phyloP scores from a whole-genome alignment of 768 basidiomycete genomes.

The Vishniacozyma victoriae region DNA sequence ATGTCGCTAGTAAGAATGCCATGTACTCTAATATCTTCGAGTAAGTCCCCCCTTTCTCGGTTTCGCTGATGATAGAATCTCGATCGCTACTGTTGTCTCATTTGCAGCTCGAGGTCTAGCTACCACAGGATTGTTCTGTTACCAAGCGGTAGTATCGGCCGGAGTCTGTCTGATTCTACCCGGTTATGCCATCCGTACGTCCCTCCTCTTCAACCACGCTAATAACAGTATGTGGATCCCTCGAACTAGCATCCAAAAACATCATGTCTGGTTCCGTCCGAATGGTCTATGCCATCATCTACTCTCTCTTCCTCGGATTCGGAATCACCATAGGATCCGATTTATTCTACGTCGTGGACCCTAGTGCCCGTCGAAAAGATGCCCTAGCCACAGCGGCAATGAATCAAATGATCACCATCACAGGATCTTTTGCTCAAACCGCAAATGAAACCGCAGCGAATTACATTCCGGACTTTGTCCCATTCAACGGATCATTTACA shows the following conservation, averaged over 20 bases:
- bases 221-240: conserved; percentile 22
- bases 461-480: no score
- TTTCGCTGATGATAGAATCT: no score
- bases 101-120: conserved; percentile 73
- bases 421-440: no score
- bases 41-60: no score
- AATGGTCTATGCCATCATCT: conserved; percentile 63
- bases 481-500: conserved; percentile 44
- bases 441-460: no score
- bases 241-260: conserved; percentile 73
- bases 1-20: conserved; percentile 68
- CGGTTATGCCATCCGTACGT: conserved; percentile 53
- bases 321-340: conserved; percentile 75
- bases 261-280: conserved; percentile 80
- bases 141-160: conserved; percentile 69
- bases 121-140: conserved; percentile 65
- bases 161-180: conserved; percentile 75
- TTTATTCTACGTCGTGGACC: conserved; percentile 60
- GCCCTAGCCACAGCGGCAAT: no score
- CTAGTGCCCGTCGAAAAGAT: no score
- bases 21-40: conserved; percentile 68
- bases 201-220: background rate
- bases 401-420: no score
- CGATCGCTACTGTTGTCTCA: conserved; percentile 70
- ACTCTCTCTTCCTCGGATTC: conserved; percentile 58